phyloP scores from a whole-genome alignment of 768 basidiomycete genomes.

The Russula abietina region DNA sequence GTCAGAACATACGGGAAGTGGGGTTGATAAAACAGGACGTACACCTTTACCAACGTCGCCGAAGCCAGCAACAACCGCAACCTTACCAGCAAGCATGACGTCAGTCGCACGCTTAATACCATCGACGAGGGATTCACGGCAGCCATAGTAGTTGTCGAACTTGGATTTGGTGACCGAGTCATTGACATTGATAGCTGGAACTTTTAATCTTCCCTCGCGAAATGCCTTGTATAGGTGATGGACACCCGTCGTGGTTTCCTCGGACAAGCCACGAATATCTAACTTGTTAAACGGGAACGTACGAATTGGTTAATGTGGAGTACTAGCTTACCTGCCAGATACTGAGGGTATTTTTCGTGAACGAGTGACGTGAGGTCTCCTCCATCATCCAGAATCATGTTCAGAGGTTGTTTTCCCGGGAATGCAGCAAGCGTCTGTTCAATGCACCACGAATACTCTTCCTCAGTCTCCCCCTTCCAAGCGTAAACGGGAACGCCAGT shows the following conservation, averaged over 20 bases:
- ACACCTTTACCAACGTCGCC: constrained; percentile 99
- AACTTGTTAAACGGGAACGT: constrained; percentile 5
- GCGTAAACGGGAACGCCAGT: constrained; percentile 98
- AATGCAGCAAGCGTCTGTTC: constrained; percentile 93
- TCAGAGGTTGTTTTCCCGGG: constrained; percentile 72
- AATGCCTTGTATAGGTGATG: constrained; percentile 98
- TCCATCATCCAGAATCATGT: constrained; percentile 99
- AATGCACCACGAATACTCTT: constrained; percentile 97
- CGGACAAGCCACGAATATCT: constrained; percentile 92
- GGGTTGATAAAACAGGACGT: constrained; percentile 34
- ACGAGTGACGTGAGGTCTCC: constrained; percentile 93
- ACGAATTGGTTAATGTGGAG: not conserved
- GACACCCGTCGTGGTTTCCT: constrained; percentile 99
- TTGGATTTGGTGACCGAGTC: constrained; percentile 99
- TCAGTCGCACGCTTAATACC: constrained; percentile 99
- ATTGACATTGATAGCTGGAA: constrained; percentile 99
- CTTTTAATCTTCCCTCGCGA: constrained; percentile 92
- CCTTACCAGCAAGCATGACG: constrained; percentile 99
- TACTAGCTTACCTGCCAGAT: constrained; percentile 54
- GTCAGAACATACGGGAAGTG: not conserved
- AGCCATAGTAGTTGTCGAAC: constrained; percentile 98
- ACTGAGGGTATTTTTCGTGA: constrained; percentile 94
- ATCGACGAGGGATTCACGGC: constrained; percentile 98
- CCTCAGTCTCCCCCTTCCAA: constrained; percentile 99
- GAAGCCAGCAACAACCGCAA: constrained; percentile 96